Base-by-base conservation (phyloP, 2,329 filamentous ascomycete genomes). In the Chrysosporium queenslandicum region DNA sequence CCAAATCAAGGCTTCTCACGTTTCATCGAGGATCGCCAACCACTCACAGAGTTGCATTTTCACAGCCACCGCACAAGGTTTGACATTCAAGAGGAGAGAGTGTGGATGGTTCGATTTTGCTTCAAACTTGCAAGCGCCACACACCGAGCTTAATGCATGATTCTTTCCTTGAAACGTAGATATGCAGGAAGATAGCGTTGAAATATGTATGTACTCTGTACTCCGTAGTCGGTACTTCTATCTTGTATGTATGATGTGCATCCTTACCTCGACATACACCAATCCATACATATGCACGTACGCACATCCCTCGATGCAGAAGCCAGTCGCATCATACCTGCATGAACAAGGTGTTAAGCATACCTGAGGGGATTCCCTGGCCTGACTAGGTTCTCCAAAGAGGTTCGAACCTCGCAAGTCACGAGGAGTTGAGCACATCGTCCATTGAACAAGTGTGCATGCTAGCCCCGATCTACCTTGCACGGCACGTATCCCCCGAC, bases 111-210 rank as follows among this genome's bases (percentile, higher is more conserved):
- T 12, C 7, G 11, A 16, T 29, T 43, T 27, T 43, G 40, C 40
- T 43, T 45, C 16, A 45, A 45, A n/a, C 41, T 30, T 43, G 41
- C 41, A 43, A n/a, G 14, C 41, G 42, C 42, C 42, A 45, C 42
- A 32, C 14, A 21, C 21, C 8, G 16, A 45, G 27, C 27, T 45
- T 45, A 30, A 45, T 30, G 42, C 40, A 16, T n/a, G 36, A 39
- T n/a, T 18, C 36, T 7, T 39, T 20, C 36, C n/a, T 23, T 16
- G 18, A 12, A 2, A 5, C 5, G 23, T 40, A n/a, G 3, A 21
- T 21, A 20, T 23, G 18, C 14, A 23, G 7, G n/a, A 4, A 14
- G 6, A 11, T n/a, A 36, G 12, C 6, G n/a, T 12, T 12, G 12
- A 36, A 29, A 12, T 4, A 36, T 4, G 12, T 36, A 36, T 36